phyloP scores from a whole-genome alignment of 2,329 filamentous ascomycete species.

The Fusarium secorum region DNA sequence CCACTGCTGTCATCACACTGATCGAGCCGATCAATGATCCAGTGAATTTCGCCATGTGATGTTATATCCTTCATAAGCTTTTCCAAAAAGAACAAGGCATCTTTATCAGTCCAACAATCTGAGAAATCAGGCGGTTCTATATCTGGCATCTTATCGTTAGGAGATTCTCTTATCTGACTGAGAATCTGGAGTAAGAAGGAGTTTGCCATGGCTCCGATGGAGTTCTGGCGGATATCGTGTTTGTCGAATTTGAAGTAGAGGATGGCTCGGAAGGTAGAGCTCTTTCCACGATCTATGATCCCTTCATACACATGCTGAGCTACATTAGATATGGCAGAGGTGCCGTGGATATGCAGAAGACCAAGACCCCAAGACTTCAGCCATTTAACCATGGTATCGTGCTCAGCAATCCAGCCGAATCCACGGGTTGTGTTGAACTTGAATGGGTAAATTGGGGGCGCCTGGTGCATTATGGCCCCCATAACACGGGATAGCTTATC shows the following conservation, averaged over 20 bases:
- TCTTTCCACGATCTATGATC: neutral
- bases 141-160: neutral
- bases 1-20: neutral
- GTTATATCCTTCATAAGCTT: neutral
- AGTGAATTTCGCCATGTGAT: neutral
- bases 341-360: neutral
- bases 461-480: neutral
- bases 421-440: neutral
- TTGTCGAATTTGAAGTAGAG: conserved; percentile 11
- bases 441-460: neutral
- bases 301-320: neutral
- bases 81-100: neutral
- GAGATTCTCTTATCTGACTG: neutral
- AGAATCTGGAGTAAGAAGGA: neutral
- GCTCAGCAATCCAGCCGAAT: neutral
- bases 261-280: neutral
- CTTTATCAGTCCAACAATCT: neutral
- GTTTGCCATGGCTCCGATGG: neutral
- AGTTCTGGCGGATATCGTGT: neutral
- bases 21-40: neutral
- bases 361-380: neutral
- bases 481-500: neutral
- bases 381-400: neutral
- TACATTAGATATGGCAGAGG: neutral
- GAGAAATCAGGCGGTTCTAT: neutral